These are phyloP conservation scores for Lactuca sativa DNA, from an alignment of 129 eudicot genomes.

Conservation along the genomic window DNA sequence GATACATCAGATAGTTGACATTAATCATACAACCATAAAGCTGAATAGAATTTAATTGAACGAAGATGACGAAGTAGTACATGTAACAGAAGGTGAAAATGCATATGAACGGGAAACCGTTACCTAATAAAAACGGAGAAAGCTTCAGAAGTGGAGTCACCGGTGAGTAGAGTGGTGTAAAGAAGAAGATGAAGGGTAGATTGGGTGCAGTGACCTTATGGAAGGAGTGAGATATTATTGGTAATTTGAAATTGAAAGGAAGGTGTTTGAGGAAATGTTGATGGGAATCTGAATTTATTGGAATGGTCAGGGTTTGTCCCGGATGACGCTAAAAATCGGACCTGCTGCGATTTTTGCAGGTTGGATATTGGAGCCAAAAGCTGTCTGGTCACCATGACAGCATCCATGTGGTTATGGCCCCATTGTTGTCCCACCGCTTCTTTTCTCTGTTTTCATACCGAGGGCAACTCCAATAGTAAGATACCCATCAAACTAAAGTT, in stretches of 20 bases:
- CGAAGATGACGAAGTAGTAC: neutral
- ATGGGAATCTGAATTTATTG: neutral
- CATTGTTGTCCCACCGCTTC: neutral
- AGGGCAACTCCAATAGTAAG: no score
- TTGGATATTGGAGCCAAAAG: conserved; percentile 30
- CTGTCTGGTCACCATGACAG: conserved; percentile 5
- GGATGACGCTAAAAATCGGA: conserved; percentile 18
- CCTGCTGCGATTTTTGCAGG: conserved; percentile 11
- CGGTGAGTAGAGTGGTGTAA: neutral
- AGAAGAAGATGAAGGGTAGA: conserved; percentile 1
- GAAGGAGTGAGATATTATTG: conserved; percentile 11
- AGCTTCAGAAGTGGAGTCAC: neutral
- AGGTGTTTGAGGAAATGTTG: conserved; percentile 30
- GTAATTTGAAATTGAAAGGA: conserved; percentile 2
- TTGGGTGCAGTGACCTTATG: neutral
- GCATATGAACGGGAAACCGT: neutral
- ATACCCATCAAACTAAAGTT: no score
- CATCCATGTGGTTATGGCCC: conserved; percentile 26
- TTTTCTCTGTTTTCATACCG: neutral
- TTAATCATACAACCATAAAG: neutral
- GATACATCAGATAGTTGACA: neutral
- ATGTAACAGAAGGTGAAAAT: neutral
- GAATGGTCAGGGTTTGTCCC: conserved; percentile 16
- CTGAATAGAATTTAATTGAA: neutral
- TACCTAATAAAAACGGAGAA: conserved; percentile 9